Percentiles rank a stretch among this genome's conserved stretches.
Evolutionary conservation across 2,329 filamentous ascomycete genomes (phyloP).

Genomic region (Xylaria sp.): DNA sequence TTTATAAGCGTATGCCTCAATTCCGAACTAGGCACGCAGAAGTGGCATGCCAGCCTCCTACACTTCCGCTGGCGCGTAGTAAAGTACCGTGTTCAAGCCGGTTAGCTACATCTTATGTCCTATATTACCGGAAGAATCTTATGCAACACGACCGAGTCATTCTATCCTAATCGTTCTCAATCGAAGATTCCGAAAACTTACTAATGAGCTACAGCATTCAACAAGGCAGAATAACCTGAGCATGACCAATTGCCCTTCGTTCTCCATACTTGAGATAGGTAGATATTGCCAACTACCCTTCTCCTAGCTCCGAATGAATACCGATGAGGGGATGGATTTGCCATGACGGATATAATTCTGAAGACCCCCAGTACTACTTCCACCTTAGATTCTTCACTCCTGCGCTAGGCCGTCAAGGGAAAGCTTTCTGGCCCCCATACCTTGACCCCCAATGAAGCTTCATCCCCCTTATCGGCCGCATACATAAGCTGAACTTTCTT

Average conservation of each 20-base stretch:
- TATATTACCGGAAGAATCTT: background rate
- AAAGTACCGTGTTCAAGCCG: background rate
- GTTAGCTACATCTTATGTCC: background rate
- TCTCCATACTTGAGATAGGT: background rate
- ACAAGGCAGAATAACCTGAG: too few species aligned
- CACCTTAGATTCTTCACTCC: constrained; percentile 37
- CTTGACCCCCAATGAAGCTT: constrained; percentile 12
- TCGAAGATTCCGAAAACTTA: background rate
- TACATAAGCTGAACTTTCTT: background rate
- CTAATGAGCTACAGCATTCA: background rate
- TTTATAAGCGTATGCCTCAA: background rate
- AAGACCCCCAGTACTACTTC: background rate
- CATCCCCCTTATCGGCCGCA: background rate
- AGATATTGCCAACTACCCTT: background rate
- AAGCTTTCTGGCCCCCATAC: background rate
- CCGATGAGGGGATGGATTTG: background rate
- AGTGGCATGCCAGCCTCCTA: background rate
- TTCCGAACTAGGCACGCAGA: background rate
- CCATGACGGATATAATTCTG: background rate
- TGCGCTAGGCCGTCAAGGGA: constrained; percentile 33
- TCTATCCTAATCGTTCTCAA: too few species aligned
- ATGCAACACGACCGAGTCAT: too few species aligned
- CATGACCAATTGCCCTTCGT: too few species aligned
- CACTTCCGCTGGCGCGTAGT: background rate
- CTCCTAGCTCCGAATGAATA: background rate